These are phyloP conservation scores for Ophiocordyceps camponoti-floridani DNA, from an alignment of 2,329 filamentous ascomycete species.

Conservation along the genomic window DNA sequence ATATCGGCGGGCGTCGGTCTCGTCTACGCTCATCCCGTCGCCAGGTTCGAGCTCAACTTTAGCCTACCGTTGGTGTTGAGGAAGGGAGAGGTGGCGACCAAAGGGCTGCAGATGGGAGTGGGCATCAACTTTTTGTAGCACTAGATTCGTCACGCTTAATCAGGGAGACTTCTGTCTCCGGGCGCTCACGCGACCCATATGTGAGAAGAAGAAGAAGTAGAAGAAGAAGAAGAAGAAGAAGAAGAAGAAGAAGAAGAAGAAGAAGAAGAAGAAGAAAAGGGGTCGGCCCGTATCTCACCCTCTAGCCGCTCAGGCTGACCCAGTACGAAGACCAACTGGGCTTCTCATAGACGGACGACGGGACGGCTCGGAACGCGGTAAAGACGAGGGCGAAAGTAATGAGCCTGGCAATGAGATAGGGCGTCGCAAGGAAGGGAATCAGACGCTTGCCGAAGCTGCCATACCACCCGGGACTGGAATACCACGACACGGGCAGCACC, in stretches of 20 bases:
- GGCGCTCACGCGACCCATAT: not conserved
- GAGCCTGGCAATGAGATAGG: not conserved
- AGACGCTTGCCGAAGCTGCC: not conserved
- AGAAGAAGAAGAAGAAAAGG: not conserved
- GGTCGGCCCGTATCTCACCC: not conserved
- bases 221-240: no score
- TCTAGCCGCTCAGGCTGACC: not conserved
- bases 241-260: no score
- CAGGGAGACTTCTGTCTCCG: not conserved
- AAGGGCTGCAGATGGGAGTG: slow-evolving; percentile 88
- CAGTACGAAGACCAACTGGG: not conserved
- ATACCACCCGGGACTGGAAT: not conserved
- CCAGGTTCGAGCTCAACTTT: slow-evolving; percentile 91
- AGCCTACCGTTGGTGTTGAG: slow-evolving; percentile 69
- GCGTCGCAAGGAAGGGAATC: not conserved
- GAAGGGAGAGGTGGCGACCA: slow-evolving; percentile 70
- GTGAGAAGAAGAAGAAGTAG: not conserved
- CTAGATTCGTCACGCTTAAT: not conserved
- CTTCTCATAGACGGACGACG: not conserved
- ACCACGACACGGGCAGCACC: not conserved
- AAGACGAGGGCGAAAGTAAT: not conserved
- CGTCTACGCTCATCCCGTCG: slow-evolving; percentile 87
- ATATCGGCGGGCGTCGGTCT: slow-evolving; percentile 74
- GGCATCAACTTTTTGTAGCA: slow-evolving; percentile 82
- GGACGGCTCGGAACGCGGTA: not conserved